Base-by-base conservation (phyloP, 768 basidiomycete genomes). In the Mycena alexandri region DNA sequence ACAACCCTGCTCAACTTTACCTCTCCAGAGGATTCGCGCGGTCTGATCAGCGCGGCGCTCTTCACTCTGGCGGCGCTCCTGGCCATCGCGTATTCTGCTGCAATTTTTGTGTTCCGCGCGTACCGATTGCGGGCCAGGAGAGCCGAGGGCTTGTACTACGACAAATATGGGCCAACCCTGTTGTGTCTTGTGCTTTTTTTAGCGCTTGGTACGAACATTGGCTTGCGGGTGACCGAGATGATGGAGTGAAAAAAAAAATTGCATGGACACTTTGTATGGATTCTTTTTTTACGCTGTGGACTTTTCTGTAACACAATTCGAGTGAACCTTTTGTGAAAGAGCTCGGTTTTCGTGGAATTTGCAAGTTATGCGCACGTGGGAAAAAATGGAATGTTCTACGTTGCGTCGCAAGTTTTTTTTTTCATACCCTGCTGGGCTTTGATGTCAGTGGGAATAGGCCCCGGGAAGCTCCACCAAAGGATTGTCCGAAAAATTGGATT, bases 41-140 rank as follows among this genome's bases (percentile, higher is more conserved):
- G 96, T 3, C 85, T 99, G 25, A 90, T 98, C 71, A 92, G 93
- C 72, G 95, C 97, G 8, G 88, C 87, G 9, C 81, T 94, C 50
- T 99, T 99, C 84, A 97, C 96, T 0, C 76, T 95, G 60, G 89
- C 92, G n/a, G 94, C 98, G 13, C 85, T 99, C 19, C 78, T 94
- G 51, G 88, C 96, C 9, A 94, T 99, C 71, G 88, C 91, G 24
- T 99, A 98, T 80, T 87, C 94, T 5, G 93, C 91, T 11, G 84
- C 85, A 57, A 90, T 95, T 59, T 98, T 95, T 75, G 84, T 92
- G 24, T 92, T 88, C 76, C 89, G 95, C 53, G 88, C 93, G 10
- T 76, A 86, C 48, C 86, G 85, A 61, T 83, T 97, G 72, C 85
- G 94, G 54, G 82, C 84, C 63, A 88, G 91, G 42, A 84, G 86